phyloP scores from a whole-genome alignment of 23 red algal species.

The Agarophyton chilense region DNA sequence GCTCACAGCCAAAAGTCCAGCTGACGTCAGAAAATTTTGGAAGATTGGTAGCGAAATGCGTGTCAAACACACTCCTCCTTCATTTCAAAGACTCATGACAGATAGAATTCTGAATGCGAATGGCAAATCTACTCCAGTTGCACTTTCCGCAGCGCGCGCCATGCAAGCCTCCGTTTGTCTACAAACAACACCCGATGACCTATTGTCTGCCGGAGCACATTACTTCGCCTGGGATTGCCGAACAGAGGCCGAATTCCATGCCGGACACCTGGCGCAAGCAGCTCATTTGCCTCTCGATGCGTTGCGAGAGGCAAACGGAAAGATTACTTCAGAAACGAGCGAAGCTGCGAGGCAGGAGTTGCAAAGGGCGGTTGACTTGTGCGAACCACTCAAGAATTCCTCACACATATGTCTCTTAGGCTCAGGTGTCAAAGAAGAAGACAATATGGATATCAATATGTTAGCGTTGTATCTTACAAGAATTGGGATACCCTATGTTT shows the following conservation, averaged over 20 bases:
- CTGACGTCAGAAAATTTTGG: slow-evolving; percentile 84
- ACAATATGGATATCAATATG: slow-evolving; percentile 86
- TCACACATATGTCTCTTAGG: slow-evolving; percentile 90
- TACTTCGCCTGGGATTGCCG: slow-evolving; percentile 98
- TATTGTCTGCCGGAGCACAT: slow-evolving; percentile 38
- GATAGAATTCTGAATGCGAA: slow-evolving; percentile 54
- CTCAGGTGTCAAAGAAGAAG: slow-evolving; percentile 77
- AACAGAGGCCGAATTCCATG: slow-evolving; percentile 72
- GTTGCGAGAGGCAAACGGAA: slow-evolving; percentile 71
- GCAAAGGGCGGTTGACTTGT: slow-evolving; percentile 64
- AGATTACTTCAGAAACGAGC: slow-evolving; percentile 22
- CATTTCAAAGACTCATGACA: slow-evolving; percentile 74
- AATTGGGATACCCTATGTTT: slow-evolving; percentile 82
- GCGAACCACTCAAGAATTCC: slow-evolving; percentile 66
- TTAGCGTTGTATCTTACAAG: slow-evolving; percentile 78
- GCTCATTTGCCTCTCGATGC: slow-evolving; percentile 78
- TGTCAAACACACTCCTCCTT: slow-evolving; percentile 58
- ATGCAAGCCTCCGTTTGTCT: slow-evolving; percentile 73
- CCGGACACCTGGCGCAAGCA: slow-evolving; percentile 84
- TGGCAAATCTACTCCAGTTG: slow-evolving; percentile 14
- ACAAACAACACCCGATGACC: slow-evolving; percentile 78
- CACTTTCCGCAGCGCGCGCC: slow-evolving; percentile 65
- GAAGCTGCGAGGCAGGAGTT: slow-evolving; percentile 64
- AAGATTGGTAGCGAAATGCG: slow-evolving; percentile 68
- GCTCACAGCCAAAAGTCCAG: slow-evolving; percentile 54